These are phyloP conservation scores for Fusarium brachygibbosum DNA, from an alignment of 2,329 filamentous ascomycete genomes.

Conservation along the genomic window DNA sequence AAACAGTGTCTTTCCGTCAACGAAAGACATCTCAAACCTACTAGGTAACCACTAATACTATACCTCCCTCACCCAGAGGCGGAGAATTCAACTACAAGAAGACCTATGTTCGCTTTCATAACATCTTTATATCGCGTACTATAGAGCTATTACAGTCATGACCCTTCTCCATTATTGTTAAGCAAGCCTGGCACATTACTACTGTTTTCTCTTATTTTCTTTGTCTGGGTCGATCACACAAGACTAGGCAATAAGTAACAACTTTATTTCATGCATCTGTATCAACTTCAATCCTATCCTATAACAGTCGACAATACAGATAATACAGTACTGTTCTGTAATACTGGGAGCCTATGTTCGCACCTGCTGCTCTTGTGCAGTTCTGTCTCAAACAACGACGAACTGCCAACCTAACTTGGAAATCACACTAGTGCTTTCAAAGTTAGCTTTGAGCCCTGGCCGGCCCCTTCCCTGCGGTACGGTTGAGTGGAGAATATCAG, in stretches of 20 bases:
- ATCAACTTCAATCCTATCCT: background rate
- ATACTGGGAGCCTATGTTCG: background rate
- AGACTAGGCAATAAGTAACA: background rate
- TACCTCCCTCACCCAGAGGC: background rate
- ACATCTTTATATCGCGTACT: background rate
- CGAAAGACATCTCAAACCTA: background rate
- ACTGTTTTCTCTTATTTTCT: background rate
- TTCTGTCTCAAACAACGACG: conserved; percentile 17
- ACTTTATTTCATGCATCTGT: background rate
- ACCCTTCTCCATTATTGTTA: background rate
- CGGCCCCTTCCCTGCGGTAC: conserved; percentile 30
- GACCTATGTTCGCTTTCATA: background rate
- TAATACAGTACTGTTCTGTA: too few relatives aligned
- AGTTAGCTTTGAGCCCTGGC: conserved; percentile 13
- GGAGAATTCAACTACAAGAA: background rate
- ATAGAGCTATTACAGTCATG: background rate
- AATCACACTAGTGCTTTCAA: conserved; percentile 3
- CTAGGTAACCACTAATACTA: background rate
- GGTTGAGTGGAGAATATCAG: conserved; percentile 24
- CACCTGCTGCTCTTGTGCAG: conserved; percentile 20
- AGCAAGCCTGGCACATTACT: background rate
- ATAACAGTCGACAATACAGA: background rate
- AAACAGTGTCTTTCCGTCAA: background rate
- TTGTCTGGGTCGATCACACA: background rate
- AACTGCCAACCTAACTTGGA: conserved; percentile 28